A percentile compares a stretch with the other conserved stretches of the same genome.
Evolutionary conservation across 192 early-diverging fungal genomes (phyloP).

Genomic region (Piromyces finnis): DNA sequence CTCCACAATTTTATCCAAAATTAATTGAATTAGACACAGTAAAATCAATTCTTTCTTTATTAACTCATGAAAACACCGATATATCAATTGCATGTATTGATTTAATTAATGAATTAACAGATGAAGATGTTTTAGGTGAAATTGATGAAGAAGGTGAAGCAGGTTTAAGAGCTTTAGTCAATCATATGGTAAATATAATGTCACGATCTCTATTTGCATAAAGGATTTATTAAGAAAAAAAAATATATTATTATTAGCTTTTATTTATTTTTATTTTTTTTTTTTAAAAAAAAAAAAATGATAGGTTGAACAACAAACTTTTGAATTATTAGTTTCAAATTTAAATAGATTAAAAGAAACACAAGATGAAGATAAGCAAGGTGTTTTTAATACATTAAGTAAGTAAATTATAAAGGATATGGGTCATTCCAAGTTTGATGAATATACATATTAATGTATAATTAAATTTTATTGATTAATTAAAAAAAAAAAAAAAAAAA

Average conservation of each 20-base stretch:
- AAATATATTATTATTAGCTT: too few species aligned
- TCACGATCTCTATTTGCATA: too few species aligned
- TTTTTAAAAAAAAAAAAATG: too few species aligned
- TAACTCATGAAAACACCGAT: conserved; percentile 89
- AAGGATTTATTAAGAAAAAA: too few species aligned
- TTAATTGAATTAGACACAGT: conserved; percentile 51
- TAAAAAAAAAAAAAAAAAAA: too few species aligned
- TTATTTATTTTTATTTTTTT: too few species aligned
- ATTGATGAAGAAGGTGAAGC: conserved; percentile 31
- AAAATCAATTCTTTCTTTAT: conserved; percentile 45
- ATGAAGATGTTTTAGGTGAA: conserved; percentile 58
- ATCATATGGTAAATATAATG: not conserved
- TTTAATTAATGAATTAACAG: conserved; percentile 76
- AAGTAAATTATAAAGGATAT: too few species aligned
- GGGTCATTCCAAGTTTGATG: too few species aligned
- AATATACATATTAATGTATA: too few species aligned
- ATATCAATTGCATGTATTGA: conserved; percentile 70
- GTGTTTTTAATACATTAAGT: conserved; percentile 67
- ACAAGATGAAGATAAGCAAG: conserved; percentile 64
- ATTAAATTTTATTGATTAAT: too few species aligned
- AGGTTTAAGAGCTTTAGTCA: conserved; percentile 24
- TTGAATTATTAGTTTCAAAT: conserved; percentile 65
- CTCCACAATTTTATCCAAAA: conserved; percentile 57
- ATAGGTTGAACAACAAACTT: conserved; percentile 35
- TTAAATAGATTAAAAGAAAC: conserved; percentile 33